Evolutionary conservation across 352 stramenopile species (phyloP).

Genomic region (Phytophthora fragariaefolia): DNA sequence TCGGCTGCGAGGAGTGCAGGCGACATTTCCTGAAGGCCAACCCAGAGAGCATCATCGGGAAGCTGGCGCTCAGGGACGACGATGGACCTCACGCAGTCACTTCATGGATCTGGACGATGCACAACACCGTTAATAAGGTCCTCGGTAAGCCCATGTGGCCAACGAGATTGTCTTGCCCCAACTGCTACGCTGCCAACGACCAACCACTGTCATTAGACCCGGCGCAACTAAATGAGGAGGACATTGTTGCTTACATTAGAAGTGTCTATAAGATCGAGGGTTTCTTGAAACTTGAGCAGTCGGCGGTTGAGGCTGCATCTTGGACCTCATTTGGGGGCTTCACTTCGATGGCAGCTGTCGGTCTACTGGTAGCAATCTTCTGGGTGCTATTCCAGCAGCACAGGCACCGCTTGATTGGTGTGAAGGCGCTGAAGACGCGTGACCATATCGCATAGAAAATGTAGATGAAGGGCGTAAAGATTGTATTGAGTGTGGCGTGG

Average conservation of each 20-base stretch:
- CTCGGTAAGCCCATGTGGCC: conserved; percentile 70
- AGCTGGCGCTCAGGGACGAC: conserved; percentile 44
- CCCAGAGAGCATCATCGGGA: conserved; percentile 50
- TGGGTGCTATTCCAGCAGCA: conserved; percentile 20
- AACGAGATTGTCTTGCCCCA: conserved; percentile 48
- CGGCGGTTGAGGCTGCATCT: conserved; percentile 7
- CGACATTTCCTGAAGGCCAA: conserved; percentile 75
- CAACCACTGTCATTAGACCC: conserved; percentile 50
- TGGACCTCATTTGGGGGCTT: conserved; percentile 40
- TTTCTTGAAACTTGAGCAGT: conserved; percentile 36
- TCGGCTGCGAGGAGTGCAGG: conserved; percentile 76
- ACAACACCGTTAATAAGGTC: conserved; percentile 81
- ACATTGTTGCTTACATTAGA: conserved; percentile 57
- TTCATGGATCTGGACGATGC: conserved; percentile 82
- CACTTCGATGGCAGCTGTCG: conserved; percentile 31
- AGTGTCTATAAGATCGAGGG: conserved; percentile 48
- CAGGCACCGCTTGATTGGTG: conserved; percentile 25
- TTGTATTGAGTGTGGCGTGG: too few species aligned
- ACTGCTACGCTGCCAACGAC: conserved; percentile 55
- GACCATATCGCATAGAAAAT: conserved; percentile 36
- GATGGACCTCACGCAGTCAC: conserved; percentile 49
- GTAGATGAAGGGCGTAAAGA: too few species aligned
- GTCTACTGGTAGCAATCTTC: conserved; percentile 32
- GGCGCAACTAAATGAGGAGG: conserved; percentile 44
- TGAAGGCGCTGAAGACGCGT: conserved; percentile 27